phyloP scores from a whole-genome alignment of 2,329 filamentous ascomycete species.

The Colletotrichum tamarilloi region DNA sequence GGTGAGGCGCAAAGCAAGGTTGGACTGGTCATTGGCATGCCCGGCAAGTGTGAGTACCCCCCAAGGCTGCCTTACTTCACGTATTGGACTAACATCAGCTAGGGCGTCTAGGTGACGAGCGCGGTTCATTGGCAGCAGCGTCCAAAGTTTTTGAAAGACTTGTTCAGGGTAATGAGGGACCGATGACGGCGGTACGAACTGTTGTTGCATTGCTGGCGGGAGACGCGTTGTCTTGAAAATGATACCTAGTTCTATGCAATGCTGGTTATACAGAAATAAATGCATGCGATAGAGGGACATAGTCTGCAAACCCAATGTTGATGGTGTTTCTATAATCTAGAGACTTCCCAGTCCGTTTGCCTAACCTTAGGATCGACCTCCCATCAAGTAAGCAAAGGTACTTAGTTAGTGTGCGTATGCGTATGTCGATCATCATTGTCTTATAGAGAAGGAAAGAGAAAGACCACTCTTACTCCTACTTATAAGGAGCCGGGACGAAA shows the following conservation, averaged over 20 bases:
- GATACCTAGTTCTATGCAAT: conserved; percentile 2
- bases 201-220: conserved; percentile 70
- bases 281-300: no score
- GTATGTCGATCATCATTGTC: no score
- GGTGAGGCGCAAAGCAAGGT: conserved; percentile 74
- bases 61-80: not conserved
- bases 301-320: no score
- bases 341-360: no score
- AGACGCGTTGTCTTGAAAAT: conserved; percentile 41
- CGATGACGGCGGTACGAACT: conserved; percentile 66
- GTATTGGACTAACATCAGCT: conserved; percentile 32
- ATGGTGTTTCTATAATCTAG: no score
- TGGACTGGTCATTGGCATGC: conserved; percentile 64
- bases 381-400: no score
- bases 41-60: conserved; percentile 69
- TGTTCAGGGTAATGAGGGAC: conserved; percentile 64
- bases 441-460: no score
- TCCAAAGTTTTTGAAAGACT: conserved; percentile 71
- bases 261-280: no score
- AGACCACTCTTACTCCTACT: no score
- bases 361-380: no score
- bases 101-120: conserved; percentile 71
- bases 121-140: conserved; percentile 66
- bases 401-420: no score
- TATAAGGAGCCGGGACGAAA: no score